Percentiles rank a stretch among this genome's conserved stretches.
These are phyloP conservation scores for Erodium maritimum DNA, from an alignment of 345 rosid genomes.

Conservation along the genomic window DNA sequence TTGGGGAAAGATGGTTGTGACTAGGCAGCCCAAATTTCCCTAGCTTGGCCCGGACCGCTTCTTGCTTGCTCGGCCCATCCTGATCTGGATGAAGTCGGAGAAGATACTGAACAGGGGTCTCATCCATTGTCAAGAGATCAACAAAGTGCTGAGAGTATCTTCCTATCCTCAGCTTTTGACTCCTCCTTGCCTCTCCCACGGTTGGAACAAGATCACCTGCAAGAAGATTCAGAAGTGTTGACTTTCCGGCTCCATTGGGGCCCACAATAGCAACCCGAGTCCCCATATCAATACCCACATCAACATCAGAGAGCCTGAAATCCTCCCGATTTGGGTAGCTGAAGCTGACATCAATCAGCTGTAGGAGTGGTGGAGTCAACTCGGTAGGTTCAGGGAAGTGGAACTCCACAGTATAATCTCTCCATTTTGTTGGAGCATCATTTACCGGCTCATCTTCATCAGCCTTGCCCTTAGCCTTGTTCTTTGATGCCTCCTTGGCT, in stretches of 20 bases:
- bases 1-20: slow-evolving; percentile 83
- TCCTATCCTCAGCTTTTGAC: slow-evolving; percentile 85
- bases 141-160: slow-evolving; percentile 97
- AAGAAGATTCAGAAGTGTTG: slow-evolving; percentile 81
- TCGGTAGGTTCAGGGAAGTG: slow-evolving; percentile 97
- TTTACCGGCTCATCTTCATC: slow-evolving; percentile 59
- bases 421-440: slow-evolving; percentile 91
- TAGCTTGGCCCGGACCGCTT: slow-evolving; percentile 88
- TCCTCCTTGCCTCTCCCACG: slow-evolving; percentile 76
- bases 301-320: slow-evolving; percentile 69
- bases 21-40: slow-evolving; percentile 91
- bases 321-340: slow-evolving; percentile 72
- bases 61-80: slow-evolving; percentile 91
- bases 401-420: slow-evolving; percentile 81
- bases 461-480: slow-evolving; percentile 53
- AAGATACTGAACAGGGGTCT: slow-evolving; percentile 89
- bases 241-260: slow-evolving; percentile 95
- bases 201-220: slow-evolving; percentile 78
- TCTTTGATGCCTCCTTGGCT: slow-evolving; percentile 73
- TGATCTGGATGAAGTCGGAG: slow-evolving; percentile 93
- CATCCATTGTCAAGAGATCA: slow-evolving; percentile 80
- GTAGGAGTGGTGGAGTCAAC: slow-evolving; percentile 85
- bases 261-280: slow-evolving; percentile 92
- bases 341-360: slow-evolving; percentile 83
- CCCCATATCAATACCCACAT: slow-evolving; percentile 97